Evolutionary conservation across 306 rosid genomes (phyloP), one percentile per base, ranked within the genome.

Genomic region (Ochetophila trinervis): DNA sequence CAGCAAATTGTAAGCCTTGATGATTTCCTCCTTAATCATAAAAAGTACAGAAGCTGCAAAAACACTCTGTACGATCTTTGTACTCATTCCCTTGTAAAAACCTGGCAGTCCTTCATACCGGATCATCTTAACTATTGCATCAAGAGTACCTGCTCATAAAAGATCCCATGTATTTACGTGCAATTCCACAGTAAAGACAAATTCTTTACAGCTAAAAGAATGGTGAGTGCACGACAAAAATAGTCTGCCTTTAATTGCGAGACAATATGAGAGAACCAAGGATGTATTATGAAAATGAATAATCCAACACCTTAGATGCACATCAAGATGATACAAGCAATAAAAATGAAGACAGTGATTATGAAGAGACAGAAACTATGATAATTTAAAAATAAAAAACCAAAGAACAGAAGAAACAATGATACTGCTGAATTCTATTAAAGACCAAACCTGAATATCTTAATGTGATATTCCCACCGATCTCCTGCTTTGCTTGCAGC

Each of bases 401-500:
- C 30, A 57, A 56, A 48, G 50, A 4, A 55, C 54, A 34, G 22
- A 18, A 9, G 17, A 8, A 60, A 61, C 40, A 61, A 4, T 40
- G 19, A 71, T 59, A 36, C 48, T 50, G 16, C 63, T 53, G n/a
- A 21, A 18, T 32, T 27, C 51, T 23, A 16, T 72, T 36, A 44
- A 20, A 63, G 69, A 77, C 44, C 78, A 69, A 84, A 89, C 96
- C 96, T 86, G 96, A 80, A 85, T 89, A 89, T 89, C 96, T 84
- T 70, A 82, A 76, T 15, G 91, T 82, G 70, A 72, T 71, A 70
- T 74, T 86, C 74, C 87, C 84, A 35, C 96, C 94, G 60, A 89
- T 89, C 82, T 84, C 96, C 69, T 89, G 96, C 81, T 84, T 89
- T 22, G 96, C 96, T 83, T 89, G 96, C 82, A 89, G 81, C 75